Percentiles rank a stretch among this genome's conserved stretches.
These are phyloP conservation scores for Cystobasidium sp. DNA, from an alignment of 1,284 basidiomycete species.

Conservation along the genomic window DNA sequence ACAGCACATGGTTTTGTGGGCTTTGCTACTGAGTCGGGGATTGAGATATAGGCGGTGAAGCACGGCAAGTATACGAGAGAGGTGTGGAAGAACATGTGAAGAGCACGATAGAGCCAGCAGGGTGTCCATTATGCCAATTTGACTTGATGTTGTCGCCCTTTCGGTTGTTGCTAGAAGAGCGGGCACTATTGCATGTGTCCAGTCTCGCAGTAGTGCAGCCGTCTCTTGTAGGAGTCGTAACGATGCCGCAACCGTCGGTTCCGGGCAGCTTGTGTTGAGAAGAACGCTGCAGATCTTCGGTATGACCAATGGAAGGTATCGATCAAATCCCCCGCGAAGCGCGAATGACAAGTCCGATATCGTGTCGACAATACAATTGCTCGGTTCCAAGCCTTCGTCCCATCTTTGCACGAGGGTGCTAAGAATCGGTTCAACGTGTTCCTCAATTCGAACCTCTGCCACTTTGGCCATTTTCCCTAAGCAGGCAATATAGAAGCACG, in stretches of 20 bases:
- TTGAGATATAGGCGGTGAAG: conserved; percentile 10
- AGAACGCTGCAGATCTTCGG: conserved; percentile 60
- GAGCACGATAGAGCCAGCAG: conserved; percentile 18
- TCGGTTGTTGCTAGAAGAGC: conserved; percentile 20
- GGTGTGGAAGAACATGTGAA: conserved; percentile 14
- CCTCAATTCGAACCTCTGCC: conserved; percentile 26
- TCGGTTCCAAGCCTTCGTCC: conserved; percentile 34
- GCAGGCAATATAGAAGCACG: conserved; percentile 26
- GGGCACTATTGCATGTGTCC: conserved; percentile 24
- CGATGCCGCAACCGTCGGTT: conserved; percentile 9
- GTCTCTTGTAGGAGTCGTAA: conserved; percentile 27
- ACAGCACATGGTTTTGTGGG: conserved; percentile 9
- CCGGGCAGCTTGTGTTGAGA: neutral
- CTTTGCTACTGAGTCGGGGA: neutral
- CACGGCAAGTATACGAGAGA: conserved; percentile 31
- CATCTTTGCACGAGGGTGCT: conserved; percentile 18
- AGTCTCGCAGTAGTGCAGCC: conserved; percentile 21
- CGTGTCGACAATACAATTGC: conserved; percentile 72
- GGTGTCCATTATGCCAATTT: neutral
- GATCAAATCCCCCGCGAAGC: conserved; percentile 96
- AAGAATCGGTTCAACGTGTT: conserved; percentile 16
- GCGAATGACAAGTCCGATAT: conserved; percentile 92
- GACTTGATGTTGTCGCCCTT: neutral
- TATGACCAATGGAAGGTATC: conserved; percentile 86
- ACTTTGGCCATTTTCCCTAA: conserved; percentile 27